Percentiles rank a stretch among this genome's conserved stretches.
Evolutionary conservation across 768 basidiomycete species (phyloP).

Genomic region (Rhizopogon vesiculosus): DNA sequence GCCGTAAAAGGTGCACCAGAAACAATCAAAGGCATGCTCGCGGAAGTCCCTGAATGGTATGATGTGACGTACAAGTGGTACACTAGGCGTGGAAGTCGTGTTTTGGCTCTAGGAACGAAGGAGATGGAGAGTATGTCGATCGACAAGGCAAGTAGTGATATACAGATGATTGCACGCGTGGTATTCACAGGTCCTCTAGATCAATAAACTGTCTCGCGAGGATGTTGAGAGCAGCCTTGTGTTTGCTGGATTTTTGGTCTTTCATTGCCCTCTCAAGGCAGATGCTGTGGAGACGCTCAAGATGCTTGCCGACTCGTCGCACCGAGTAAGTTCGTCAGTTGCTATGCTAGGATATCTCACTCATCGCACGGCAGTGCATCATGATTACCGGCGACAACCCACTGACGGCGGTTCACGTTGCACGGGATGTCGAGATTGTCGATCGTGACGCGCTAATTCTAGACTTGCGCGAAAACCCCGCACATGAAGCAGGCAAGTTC

Average conservation of each 20-base stretch:
- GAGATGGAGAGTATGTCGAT: conserved; percentile 65
- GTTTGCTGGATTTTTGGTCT: conserved; percentile 97
- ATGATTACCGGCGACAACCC: conserved; percentile 99
- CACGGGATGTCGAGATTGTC: conserved; percentile 93
- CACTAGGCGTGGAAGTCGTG: conserved; percentile 89
- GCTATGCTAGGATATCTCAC: background rate
- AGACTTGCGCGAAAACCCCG: conserved; percentile 80
- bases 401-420: conserved; percentile 93
- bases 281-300: conserved; percentile 89
- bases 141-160: conserved; percentile 53
- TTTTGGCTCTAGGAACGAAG: conserved; percentile 87
- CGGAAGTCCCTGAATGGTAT: conserved; percentile 67
- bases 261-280: conserved; percentile 94
- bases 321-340: conserved; percentile 61
- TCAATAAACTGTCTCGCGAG: conserved; percentile 83
- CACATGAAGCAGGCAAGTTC: conserved; percentile 60
- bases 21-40: conserved; percentile 88
- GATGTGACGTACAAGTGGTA: conserved; percentile 96
- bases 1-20: conserved; percentile 98
- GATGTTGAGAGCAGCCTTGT: conserved; percentile 70
- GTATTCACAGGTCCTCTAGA: conserved; percentile 38
- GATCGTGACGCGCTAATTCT: conserved; percentile 93
- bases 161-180: background rate
- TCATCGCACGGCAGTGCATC: conserved; percentile 58
- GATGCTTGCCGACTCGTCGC: conserved; percentile 94